phyloP scores from a whole-genome alignment of 140 eudicot genomes.

The Oenanthe javanica region DNA sequence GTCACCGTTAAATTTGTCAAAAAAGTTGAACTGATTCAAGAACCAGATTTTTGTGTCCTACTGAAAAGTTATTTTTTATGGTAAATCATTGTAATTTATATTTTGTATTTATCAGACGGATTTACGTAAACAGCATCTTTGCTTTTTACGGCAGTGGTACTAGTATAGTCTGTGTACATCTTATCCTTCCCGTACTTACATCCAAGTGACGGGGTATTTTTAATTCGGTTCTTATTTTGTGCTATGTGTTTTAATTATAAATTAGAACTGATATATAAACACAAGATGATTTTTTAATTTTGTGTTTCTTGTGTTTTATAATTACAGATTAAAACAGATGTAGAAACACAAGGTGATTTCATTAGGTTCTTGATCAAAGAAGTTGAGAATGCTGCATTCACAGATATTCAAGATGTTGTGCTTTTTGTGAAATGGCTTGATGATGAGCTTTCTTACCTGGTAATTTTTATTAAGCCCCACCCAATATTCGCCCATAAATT shows the following conservation, averaged over 20 bases:
- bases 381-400: constrained; percentile 77
- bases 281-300: background rate
- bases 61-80: background rate
- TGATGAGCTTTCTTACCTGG: constrained; percentile 88
- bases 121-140: background rate
- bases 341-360: constrained; percentile 94
- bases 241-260: background rate
- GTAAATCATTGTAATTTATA: background rate
- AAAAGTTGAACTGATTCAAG: background rate
- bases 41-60: background rate
- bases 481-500: background rate
- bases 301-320: background rate
- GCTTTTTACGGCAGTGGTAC: background rate
- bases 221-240: background rate
- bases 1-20: constrained; percentile 7
- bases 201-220: background rate
- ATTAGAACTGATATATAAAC: background rate
- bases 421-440: constrained; percentile 97
- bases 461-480: background rate
- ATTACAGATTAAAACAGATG: constrained; percentile 84
- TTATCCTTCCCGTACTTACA: background rate
- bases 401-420: constrained; percentile 82
- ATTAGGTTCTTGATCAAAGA: constrained; percentile 80
- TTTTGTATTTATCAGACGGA: background rate
- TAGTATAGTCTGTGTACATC: background rate